Evolutionary conservation across 768 basidiomycete species (phyloP), one percentile per base, ranked within the genome.

Genomic region (Termitomyces sp.): DNA sequence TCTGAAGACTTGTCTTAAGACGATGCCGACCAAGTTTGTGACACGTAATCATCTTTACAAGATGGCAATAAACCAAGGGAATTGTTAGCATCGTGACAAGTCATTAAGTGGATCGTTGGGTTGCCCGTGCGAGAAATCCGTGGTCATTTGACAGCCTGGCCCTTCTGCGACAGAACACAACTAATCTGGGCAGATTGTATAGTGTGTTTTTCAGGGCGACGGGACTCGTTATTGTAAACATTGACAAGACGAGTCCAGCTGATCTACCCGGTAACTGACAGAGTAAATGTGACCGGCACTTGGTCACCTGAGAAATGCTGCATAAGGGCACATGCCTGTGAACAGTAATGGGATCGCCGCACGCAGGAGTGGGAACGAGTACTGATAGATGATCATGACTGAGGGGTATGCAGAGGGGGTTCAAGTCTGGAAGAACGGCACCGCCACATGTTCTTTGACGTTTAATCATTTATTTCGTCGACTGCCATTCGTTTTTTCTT

Each of bases 401-500:
- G n/a, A 18, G 44, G 26, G 16, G 29, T 41, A 4, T 39, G 18
- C 9, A 24, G 22, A 43, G 42, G 42, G 42, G 42, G n/a, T n/a
- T n/a, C 24, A 24, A 6, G 4, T 6, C n/a, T 22, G n/a, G 4
- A 16, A 32, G 16, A 26, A 7, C 24, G 24, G 50, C 50, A 51
- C 50, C 18, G 50, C 50, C 50, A 51, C 50, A 51, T n/a, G 34
- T 7, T 5, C 13, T 20, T 37, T 37, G 26, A 39, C 29, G 46
- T 46, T 46, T 18, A 46, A 46, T 46, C 26, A 46, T 46, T 46
- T 46, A 46, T 46, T 46, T 16, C 24, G 5, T 59, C 8, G 26
- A 41, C 18, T 36, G 39, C 36, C 58, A 18, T 36, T 63, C 58
- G 32, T 56, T 48, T 57, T 47, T 51, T 46, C 42, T 51, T 53